phyloP scores from a whole-genome alignment of 1,139 yeast species.

The Candida sp. region DNA sequence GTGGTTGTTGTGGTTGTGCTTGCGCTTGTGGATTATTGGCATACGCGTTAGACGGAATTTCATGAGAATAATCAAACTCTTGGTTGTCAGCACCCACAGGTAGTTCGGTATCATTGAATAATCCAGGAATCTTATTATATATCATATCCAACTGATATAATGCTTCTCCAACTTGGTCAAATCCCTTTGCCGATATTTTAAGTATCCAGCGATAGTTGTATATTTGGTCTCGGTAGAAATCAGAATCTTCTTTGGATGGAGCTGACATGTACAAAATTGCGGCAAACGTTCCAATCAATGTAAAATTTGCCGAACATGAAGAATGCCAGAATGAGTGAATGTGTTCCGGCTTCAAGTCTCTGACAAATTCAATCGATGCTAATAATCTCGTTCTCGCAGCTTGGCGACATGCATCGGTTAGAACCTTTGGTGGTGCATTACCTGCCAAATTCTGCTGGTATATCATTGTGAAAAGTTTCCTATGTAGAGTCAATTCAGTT shows the following conservation, averaged over 20 bases:
- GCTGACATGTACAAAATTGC: constrained; percentile 69
- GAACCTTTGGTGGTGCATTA: constrained; percentile 51
- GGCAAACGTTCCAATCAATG: constrained; percentile 84
- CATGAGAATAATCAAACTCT: neutral
- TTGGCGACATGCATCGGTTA: constrained; percentile 66
- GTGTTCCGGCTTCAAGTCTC: constrained; percentile 75
- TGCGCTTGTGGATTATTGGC: constrained; percentile 6
- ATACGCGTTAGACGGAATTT: neutral
- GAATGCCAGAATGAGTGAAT: constrained; percentile 88
- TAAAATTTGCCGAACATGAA: constrained; percentile 71
- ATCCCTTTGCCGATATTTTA: constrained; percentile 69
- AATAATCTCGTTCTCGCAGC: constrained; percentile 80
- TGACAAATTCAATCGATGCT: constrained; percentile 80
- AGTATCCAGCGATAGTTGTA: constrained; percentile 74
- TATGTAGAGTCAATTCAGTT: constrained; percentile 78
- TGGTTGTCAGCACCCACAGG: constrained; percentile 21
- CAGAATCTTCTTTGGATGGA: constrained; percentile 56
- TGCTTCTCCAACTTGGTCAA: constrained; percentile 72
- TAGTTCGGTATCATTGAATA: constrained; percentile 46
- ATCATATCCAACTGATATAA: constrained; percentile 63
- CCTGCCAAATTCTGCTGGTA: constrained; percentile 38
- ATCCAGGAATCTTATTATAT: constrained; percentile 64
- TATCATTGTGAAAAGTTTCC: constrained; percentile 68
- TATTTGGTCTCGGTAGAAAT: constrained; percentile 61
- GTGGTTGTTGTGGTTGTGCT: constrained; percentile 6